Percentiles rank a stretch among this genome's conserved stretches.
These are phyloP conservation scores for Lachnum nothofagi DNA, from an alignment of 2,329 filamentous ascomycete genomes.

Conservation along the genomic window DNA sequence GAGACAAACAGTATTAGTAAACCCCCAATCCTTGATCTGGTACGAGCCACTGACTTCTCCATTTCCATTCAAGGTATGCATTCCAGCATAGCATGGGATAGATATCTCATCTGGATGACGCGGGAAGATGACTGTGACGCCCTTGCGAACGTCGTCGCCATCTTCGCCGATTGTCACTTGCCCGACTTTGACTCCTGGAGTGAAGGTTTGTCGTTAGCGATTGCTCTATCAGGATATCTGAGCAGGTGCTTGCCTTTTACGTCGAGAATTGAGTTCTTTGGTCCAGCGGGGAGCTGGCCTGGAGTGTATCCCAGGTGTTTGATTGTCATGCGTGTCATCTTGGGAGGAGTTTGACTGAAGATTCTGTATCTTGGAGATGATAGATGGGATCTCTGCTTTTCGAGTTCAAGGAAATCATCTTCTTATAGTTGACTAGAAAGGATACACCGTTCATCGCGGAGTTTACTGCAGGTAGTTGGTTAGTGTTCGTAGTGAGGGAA, in stretches of 20 bases:
- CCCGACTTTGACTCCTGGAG: conserved; percentile 30
- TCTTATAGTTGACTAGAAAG: not conserved
- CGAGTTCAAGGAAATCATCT: not conserved
- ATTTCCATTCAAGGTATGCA: conserved; percentile 30
- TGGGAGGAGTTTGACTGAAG: not conserved
- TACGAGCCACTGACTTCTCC: conserved; percentile 29
- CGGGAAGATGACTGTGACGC: conserved; percentile 30
- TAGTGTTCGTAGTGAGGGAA: too few relatives aligned
- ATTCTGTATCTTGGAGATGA: not conserved
- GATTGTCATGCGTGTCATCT: conserved; percentile 25
- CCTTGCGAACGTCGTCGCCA: conserved; percentile 24
- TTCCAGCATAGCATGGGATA: conserved; percentile 29
- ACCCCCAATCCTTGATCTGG: conserved; percentile 31
- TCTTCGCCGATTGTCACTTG: conserved; percentile 29
- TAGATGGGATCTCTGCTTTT: not conserved
- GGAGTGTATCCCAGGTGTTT: conserved; percentile 27
- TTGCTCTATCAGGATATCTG: not conserved
- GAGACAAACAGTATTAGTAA: conserved; percentile 26
- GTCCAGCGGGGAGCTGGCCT: conserved; percentile 24
- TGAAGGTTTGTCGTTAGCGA: not conserved
- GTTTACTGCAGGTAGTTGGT: too few relatives aligned
- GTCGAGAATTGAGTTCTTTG: conserved; percentile 31
- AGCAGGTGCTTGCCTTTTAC: conserved; percentile 21
- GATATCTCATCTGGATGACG: conserved; percentile 26
- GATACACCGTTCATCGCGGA: too few relatives aligned